phyloP scores from a whole-genome alignment of 2,329 filamentous ascomycete species.

The Alternaria ventricosa region DNA sequence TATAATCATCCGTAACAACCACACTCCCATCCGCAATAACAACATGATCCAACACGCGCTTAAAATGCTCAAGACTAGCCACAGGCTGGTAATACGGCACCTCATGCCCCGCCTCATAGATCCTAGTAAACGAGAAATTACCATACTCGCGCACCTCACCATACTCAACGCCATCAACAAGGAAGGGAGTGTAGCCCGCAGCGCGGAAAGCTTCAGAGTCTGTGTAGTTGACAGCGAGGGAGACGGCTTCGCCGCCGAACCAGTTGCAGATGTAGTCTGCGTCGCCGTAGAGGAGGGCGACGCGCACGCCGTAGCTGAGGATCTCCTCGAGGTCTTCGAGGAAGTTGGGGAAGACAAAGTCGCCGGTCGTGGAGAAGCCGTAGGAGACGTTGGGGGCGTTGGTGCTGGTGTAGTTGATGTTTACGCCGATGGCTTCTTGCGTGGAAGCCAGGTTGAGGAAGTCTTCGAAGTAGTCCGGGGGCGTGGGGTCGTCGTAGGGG shows the following conservation, averaged over 20 bases:
- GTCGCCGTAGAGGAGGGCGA: conserved; percentile 64
- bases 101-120: conserved; percentile 62
- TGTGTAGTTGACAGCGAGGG: conserved; percentile 62
- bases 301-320: conserved; percentile 62
- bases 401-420: conserved; percentile 62
- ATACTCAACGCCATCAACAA: conserved; percentile 65
- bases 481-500: conserved; percentile 59
- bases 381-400: conserved; percentile 47
- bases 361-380: conserved; percentile 56
- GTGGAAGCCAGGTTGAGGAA: conserved; percentile 62
- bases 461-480: conserved; percentile 56
- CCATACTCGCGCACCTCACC: conserved; percentile 78
- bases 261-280: conserved; percentile 67
- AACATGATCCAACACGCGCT: conserved; percentile 32
- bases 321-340: conserved; percentile 58
- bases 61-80: conserved; percentile 41
- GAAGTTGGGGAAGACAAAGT: conserved; percentile 55
- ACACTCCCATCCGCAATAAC: conserved; percentile 39
- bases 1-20: conserved; percentile 35
- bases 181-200: conserved; percentile 74
- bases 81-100: conserved; percentile 54
- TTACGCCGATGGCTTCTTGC: conserved; percentile 57
- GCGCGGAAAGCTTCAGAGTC: conserved; percentile 60
- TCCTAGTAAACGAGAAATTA: conserved; percentile 63
- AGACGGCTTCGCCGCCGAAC: conserved; percentile 76